Evolutionary conservation across 2,329 filamentous ascomycete species (phyloP).

Genomic region (Ophiocordyceps camponoti-floridani): DNA sequence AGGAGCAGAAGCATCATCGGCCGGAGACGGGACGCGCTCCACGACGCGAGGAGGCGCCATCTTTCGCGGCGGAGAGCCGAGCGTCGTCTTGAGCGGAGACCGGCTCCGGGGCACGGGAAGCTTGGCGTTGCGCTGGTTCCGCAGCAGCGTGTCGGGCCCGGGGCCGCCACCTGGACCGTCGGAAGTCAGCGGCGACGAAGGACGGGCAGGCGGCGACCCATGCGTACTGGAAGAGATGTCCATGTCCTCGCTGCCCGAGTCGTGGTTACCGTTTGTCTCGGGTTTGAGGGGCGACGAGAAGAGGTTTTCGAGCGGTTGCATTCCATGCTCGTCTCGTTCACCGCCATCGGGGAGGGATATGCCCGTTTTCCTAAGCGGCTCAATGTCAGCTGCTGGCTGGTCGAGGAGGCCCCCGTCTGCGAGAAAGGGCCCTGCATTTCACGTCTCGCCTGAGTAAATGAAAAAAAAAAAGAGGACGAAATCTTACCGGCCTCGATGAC

Average conservation of each 20-base stretch:
- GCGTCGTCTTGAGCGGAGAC: constrained; percentile 46
- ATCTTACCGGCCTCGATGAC: constrained; percentile 19
- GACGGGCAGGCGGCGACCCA: neutral
- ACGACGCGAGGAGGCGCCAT: constrained; percentile 41
- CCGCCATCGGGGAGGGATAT: constrained; percentile 63
- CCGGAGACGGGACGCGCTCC: constrained; percentile 32
- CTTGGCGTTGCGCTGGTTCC: constrained; percentile 29
- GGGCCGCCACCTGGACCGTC: constrained; percentile 26
- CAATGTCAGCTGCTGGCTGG: too few species aligned
- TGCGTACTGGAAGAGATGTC: constrained; percentile 30
- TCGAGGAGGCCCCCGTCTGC: too few species aligned
- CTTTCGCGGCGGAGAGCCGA: constrained; percentile 41
- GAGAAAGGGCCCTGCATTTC: too few species aligned
- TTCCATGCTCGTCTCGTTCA: constrained; percentile 74
- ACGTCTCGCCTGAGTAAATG: neutral
- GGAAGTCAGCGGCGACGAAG: neutral
- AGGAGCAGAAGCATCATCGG: constrained; percentile 24
- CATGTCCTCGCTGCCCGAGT: constrained; percentile 28
- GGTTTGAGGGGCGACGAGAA: constrained; percentile 69
- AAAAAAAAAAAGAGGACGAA: neutral
- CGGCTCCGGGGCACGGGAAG: constrained; percentile 27
- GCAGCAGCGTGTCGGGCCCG: constrained; percentile 34
- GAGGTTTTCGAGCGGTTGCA: constrained; percentile 72
- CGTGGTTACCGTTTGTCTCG: constrained; percentile 9
- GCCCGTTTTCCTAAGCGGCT: constrained; percentile 60